Percentiles rank a stretch among this genome's conserved stretches.
phyloP scores from a whole-genome alignment of 345 rosid species.

The Syzygium oleosum region DNA sequence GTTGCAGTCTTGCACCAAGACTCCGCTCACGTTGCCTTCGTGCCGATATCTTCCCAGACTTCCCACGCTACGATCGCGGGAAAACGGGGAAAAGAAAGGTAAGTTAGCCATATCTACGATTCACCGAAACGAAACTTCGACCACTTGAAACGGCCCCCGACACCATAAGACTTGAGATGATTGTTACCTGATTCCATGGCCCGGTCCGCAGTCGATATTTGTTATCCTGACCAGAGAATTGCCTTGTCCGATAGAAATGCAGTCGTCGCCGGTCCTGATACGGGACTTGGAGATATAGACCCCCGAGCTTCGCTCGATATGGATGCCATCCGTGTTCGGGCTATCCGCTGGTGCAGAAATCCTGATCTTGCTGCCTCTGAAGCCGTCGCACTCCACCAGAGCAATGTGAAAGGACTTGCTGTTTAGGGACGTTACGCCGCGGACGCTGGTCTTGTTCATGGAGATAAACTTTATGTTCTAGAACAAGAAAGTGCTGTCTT shows the following conservation, averaged over 20 bases:
- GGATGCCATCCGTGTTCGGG: conserved; percentile 25
- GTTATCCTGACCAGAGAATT: conserved; percentile 13
- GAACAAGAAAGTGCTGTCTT: not conserved
- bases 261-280: conserved; percentile 17
- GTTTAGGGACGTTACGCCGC: conserved; percentile 38
- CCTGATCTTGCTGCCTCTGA: conserved; percentile 28
- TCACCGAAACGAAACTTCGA: not conserved
- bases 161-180: not conserved
- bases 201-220: conserved; percentile 23
- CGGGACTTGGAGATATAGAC: conserved; percentile 9
- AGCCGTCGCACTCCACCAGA: conserved; percentile 41
- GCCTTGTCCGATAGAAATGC: conserved; percentile 22
- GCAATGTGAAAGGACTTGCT: conserved; percentile 66
- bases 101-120: not conserved
- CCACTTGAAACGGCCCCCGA: not conserved
- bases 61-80: conserved; percentile 23
- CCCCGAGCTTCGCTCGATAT: conserved; percentile 11
- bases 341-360: conserved; percentile 17
- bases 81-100: not conserved
- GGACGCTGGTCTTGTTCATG: conserved; percentile 33
- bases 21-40: conserved; percentile 41
- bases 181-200: conserved; percentile 32
- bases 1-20: conserved; percentile 40
- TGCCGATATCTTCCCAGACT: conserved; percentile 44
- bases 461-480: conserved; percentile 52